Conservation (phyloP, 2,329 filamentous ascomycete genomes). For the Aspergillus unguis region DNA sequence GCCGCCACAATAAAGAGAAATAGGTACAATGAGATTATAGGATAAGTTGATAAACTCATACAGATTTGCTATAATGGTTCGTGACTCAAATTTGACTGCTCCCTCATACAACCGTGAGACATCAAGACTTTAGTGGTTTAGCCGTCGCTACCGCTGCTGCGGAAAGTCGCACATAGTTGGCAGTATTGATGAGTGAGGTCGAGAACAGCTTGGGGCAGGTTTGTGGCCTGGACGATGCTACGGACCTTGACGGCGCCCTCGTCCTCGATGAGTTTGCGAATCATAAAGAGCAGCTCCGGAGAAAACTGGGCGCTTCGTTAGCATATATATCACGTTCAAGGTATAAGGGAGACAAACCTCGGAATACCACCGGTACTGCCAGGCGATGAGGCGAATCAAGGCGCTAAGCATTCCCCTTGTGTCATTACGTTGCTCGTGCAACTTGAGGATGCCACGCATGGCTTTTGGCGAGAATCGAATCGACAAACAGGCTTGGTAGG, state of each 20-base stretch:
- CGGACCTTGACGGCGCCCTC: conserved; percentile 96
- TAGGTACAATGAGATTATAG: conserved; percentile 5
- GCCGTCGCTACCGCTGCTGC: conserved; percentile 87
- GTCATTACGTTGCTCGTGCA: conserved; percentile 74
- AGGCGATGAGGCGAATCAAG: conserved; percentile 88
- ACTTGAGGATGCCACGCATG: conserved; percentile 75
- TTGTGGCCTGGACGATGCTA: conserved; percentile 95
- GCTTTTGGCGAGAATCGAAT: conserved; percentile 93
- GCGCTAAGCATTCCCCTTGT: conserved; percentile 77
- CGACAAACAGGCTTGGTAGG: conserved; percentile 81
- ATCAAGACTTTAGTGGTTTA: conserved; percentile 39
- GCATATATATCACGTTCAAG: background rate
- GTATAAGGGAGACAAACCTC: conserved; percentile 56
- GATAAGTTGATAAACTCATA: background rate
- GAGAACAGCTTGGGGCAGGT: conserved; percentile 84
- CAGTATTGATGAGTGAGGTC: conserved; percentile 97
- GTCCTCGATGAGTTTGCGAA: conserved; percentile 91
- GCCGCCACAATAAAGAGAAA: background rate
- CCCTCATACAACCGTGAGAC: background rate
- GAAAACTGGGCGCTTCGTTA: conserved; percentile 62
- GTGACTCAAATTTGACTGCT: background rate
- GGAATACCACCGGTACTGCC: conserved; percentile 99
- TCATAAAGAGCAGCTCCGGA: conserved; percentile 79
- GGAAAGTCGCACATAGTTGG: conserved; percentile 87
- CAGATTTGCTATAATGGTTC: background rate